Percentiles rank a stretch among this genome's conserved stretches.
Conservation (phyloP, 306 rosid genomes). For the Trichosanthes cucumerina region DNA sequence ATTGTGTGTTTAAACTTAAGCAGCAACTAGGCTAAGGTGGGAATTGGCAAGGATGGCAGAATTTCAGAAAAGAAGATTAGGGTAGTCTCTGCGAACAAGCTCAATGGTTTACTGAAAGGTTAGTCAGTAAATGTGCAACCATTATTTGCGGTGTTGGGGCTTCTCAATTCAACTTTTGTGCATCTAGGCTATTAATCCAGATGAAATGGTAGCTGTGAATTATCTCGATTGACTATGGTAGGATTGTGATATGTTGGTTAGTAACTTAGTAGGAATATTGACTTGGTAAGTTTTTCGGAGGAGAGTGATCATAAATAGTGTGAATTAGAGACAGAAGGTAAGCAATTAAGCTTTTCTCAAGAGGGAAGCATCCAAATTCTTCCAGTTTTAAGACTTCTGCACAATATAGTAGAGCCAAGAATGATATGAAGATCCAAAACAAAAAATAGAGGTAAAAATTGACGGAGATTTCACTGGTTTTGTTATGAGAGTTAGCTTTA, state of each 20-base stretch:
- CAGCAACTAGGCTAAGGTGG: slow-evolving; percentile 50
- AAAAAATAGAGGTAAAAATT: too few relatives aligned
- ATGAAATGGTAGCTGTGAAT: neutral
- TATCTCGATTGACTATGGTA: neutral
- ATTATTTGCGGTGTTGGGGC: neutral
- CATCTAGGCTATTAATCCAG: neutral
- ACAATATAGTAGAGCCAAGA: neutral
- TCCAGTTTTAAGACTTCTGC: neutral
- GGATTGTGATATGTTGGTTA: neutral
- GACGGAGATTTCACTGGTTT: too few relatives aligned
- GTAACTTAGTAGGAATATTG: neutral
- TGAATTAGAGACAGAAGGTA: neutral
- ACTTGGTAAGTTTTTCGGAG: neutral
- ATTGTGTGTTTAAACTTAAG: slow-evolving; percentile 84
- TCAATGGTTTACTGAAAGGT: slow-evolving; percentile 29
- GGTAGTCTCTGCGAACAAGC: slow-evolving; percentile 71
- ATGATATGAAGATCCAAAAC: too few relatives aligned
- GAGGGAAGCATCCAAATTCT: neutral
- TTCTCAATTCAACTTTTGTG: neutral
- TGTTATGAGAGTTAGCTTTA: too few relatives aligned
- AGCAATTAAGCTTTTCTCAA: neutral
- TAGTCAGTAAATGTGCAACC: neutral
- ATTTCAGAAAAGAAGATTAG: slow-evolving; percentile 66
- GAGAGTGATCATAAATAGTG: neutral
- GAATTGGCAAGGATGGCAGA: slow-evolving; percentile 71